Percentiles rank a stretch among this genome's conserved stretches.
These are phyloP conservation scores for Mariannaea sp. DNA, from an alignment of 2,329 filamentous ascomycete genomes.

Conservation along the genomic window DNA sequence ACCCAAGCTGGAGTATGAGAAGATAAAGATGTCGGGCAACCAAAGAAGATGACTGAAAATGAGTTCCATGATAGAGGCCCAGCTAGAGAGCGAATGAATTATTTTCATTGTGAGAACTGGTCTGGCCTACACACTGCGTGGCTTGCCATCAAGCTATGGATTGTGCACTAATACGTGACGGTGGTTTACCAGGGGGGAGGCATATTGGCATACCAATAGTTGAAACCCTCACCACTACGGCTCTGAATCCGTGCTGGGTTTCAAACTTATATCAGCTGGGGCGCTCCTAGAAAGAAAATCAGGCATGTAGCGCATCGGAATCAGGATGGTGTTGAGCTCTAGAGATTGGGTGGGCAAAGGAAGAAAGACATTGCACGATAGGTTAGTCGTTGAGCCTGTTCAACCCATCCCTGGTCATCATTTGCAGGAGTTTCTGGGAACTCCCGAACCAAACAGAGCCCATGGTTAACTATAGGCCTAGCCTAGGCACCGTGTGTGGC, in stretches of 20 bases:
- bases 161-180: constrained; percentile 6
- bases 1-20: constrained; percentile 23
- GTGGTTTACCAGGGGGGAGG: background rate
- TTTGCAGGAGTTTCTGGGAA: background rate
- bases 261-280: background rate
- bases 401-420: background rate
- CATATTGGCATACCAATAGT: background rate
- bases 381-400: background rate
- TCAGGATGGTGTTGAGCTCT: background rate
- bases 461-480: background rate
- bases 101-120: constrained; percentile 28
- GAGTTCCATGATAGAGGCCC: constrained; percentile 8
- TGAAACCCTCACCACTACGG: background rate
- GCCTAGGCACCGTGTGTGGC: background rate
- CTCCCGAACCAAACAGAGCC: background rate
- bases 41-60: background rate
- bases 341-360: background rate
- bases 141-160: constrained; percentile 5
- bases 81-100: constrained; percentile 17
- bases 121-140: background rate
- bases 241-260: background rate
- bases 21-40: background rate
- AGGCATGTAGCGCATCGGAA: no score
- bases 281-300: no score
- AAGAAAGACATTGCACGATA: background rate